Conservation (phyloP, 2,329 filamentous ascomycete species). For the Penicillium sclerotiorum region DNA sequence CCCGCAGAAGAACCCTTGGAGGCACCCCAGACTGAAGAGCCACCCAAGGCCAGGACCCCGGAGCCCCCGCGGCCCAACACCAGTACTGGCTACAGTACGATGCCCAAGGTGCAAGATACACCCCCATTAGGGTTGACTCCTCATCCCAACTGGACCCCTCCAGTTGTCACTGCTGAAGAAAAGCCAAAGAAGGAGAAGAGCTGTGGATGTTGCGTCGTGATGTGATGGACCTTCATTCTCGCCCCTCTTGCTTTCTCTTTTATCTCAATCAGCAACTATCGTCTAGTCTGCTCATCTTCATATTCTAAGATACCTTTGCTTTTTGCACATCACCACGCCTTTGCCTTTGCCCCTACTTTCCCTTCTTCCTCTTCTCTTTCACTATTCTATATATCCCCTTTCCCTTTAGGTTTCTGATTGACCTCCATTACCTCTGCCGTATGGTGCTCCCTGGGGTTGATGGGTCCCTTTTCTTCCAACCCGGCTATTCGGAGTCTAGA, state of each 20-base stretch:
- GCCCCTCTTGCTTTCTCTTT: constrained; percentile 15
- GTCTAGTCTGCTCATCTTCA: constrained; percentile 7
- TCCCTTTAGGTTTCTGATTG: neutral
- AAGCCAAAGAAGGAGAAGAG: constrained; percentile 54
- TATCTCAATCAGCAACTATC: neutral
- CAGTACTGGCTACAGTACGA: constrained; percentile 53
- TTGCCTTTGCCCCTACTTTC: constrained; percentile 13
- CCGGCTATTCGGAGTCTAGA: constrained; percentile 5
- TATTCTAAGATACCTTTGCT: constrained; percentile 16
- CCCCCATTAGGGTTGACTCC: constrained; percentile 38
- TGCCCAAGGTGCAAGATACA: constrained; percentile 49
- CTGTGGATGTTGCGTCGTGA: constrained; percentile 73
- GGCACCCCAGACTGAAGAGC: constrained; percentile 12
- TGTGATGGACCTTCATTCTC: constrained; percentile 55
- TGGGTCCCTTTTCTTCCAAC: constrained; percentile 4
- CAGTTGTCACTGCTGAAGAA: constrained; percentile 57
- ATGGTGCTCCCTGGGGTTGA: constrained; percentile 25
- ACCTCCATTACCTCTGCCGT: constrained; percentile 8
- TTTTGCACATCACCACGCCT: constrained; percentile 12
- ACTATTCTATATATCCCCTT: neutral
- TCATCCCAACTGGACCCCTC: constrained; percentile 44
- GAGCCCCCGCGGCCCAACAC: constrained; percentile 42
- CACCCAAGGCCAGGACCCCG: constrained; percentile 33
- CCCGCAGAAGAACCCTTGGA: neutral
- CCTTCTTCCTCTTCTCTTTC: neutral